Base-by-base conservation (phyloP, 495 filamentous ascomycete genomes). In the Parathielavia hyrcaniae region DNA sequence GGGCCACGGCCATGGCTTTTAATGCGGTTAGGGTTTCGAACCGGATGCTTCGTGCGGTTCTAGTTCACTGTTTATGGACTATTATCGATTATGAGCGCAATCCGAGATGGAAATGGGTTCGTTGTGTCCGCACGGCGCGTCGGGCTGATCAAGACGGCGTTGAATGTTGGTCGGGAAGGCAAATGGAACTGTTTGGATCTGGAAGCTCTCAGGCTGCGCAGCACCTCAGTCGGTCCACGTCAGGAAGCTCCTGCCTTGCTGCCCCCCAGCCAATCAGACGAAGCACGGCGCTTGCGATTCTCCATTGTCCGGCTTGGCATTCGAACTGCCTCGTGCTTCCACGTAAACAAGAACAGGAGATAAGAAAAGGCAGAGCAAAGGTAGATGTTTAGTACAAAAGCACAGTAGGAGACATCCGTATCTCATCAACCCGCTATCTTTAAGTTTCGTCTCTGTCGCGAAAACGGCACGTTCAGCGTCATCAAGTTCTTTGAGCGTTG, bases 241-340 rank as follows among this genome's bases (percentile, higher is more conserved):
- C 64, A 70, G 67, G 66, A 59, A 68, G 66, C 66, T 70, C 67
- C 67, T 70, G 67, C 67, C 67, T 69, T 67, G 67, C 62, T 47
- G 23, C 26, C 38, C 26, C 5, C 23, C 38, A 23, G 2, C 61
- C 57, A 60, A 60, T 60, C 36, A 53, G 34, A 19, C 10, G 23
- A 2, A 10, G 5, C 6, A 19, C 54, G 60, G 26, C n/a, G 11
- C 48, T n/a, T 32, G 48, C 10, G 38, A 40, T 57, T 53, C 53
- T 40, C 47, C 53, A 17, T 10, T 1, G 19, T 8, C 23, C 34
- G 50, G 20, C 38, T 23, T 19, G 34, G 49, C 32, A 0, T 20
- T 8, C 11, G 8, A 35, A 1, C 20, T 40, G 38, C 8, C 36
- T 19, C 34, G 20, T 16, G 39, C 51, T 30, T 13, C 10, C 0